Percentiles rank a stretch among this genome's conserved stretches.
Evolutionary conservation across 1,284 basidiomycete species (phyloP).

Genomic region (Cutaneotrichosporon sp.): DNA sequence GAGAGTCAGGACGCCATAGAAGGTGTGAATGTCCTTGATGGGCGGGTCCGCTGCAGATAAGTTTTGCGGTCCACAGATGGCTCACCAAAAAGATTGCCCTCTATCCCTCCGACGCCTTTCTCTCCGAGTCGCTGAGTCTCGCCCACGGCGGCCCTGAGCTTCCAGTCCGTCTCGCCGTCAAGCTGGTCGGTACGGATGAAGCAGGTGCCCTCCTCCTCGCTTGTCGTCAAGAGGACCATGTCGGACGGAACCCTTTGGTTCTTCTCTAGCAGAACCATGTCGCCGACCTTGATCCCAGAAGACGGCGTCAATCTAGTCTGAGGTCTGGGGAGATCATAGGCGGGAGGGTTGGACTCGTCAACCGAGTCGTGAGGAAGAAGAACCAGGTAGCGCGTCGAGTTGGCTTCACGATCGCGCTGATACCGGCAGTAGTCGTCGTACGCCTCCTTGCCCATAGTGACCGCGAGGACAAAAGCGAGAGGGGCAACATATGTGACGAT

Average conservation of each 20-base stretch:
- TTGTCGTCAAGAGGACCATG: slow-evolving; percentile 83
- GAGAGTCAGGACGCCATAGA: slow-evolving; percentile 87
- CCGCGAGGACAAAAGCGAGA: slow-evolving; percentile 85
- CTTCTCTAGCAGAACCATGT: slow-evolving; percentile 90
- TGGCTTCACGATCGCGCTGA: slow-evolving; percentile 87
- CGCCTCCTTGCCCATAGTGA: slow-evolving; percentile 98
- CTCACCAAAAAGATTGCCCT: slow-evolving; percentile 80
- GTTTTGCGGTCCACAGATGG: neutral
- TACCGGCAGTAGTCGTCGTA: slow-evolving; percentile 96
- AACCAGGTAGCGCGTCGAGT: slow-evolving; percentile 85
- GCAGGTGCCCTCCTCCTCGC: slow-evolving; percentile 77
- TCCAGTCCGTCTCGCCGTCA: slow-evolving; percentile 99
- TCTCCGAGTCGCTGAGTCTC: slow-evolving; percentile 73
- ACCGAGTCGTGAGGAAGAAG: slow-evolving; percentile 59
- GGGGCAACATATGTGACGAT: slow-evolving; percentile 96
- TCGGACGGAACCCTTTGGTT: slow-evolving; percentile 97
- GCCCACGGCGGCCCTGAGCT: slow-evolving; percentile 83
- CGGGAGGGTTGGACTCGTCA: slow-evolving; percentile 27
- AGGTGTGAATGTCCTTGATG: slow-evolving; percentile 94
- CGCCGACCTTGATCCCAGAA: slow-evolving; percentile 84
- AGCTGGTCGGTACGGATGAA: slow-evolving; percentile 98
- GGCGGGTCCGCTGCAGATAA: slow-evolving; percentile 74
- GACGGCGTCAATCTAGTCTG: slow-evolving; percentile 72
- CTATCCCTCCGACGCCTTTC: slow-evolving; percentile 68
- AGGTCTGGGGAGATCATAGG: slow-evolving; percentile 32